Base-by-base conservation (phyloP, 208 protist genomes). In the Acanthamoeba triangularis region DNA sequence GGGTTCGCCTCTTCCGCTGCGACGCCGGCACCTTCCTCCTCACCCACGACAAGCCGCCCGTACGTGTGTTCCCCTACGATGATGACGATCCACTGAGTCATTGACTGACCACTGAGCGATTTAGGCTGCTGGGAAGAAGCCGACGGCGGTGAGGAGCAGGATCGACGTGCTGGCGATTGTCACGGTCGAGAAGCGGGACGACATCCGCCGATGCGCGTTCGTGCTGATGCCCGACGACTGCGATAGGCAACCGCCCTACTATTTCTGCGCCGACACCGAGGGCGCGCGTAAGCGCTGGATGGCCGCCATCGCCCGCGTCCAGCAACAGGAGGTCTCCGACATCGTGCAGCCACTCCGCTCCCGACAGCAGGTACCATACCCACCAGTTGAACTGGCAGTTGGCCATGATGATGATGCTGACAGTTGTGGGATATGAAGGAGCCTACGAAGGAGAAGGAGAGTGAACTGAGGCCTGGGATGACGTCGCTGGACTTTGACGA, bases 151-250 rank as follows among this genome's bases (percentile, higher is more conserved):
- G 11, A 25, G 76, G n/a, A 56, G 35, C 35, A 18, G 76, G 5
- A 37, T 85, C 8, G 76, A 49, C 28, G 28, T 85, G 44, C 20
- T 35, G 44, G 23, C 76, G 47, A 56, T 85, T 5, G 20, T 20
- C 3, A 14, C 18, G 76, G 14, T n/a, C 14, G 76, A 85, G 41
- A 85, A 56, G 76, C 33, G 76, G 25, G 76, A 85, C 76, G 76
- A 85, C 25, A n/a, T 85, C 23, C 76, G 76, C 8, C 10, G 44
- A 20, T 56, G 4, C 28, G 13, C 76, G 44, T 85, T 85, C 44
- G 76, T 85, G 44, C 76, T 85, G 41, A 85, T 85, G 41, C 76
- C 76, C 44, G 76, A 85, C 28, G 76, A 85, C 25, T 85, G 76
- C 76, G 76, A 85, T 7, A 2, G 47, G 20, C 8, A 56, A 3